Evolutionary conservation across 1,284 basidiomycete species (phyloP).

Genomic region (Exobasidium cylindrosporum): DNA sequence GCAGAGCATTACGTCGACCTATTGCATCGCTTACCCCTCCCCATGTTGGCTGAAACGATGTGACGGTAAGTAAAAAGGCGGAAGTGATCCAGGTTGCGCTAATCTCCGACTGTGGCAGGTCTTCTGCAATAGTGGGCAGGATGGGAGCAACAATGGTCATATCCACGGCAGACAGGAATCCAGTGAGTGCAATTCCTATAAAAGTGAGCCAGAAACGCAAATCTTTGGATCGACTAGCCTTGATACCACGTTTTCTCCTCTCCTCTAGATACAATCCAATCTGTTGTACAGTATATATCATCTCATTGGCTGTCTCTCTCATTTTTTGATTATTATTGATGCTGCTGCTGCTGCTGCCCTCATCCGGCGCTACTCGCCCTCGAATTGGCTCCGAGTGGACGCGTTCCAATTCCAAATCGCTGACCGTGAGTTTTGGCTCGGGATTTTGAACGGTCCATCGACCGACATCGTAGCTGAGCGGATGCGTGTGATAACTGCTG

Average conservation of each 20-base stretch:
- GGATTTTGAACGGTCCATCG: conserved; percentile 1
- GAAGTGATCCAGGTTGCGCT: conserved; percentile 35
- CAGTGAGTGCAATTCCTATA: background rate
- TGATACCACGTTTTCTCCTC: background rate
- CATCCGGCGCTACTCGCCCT: background rate
- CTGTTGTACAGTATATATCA: background rate
- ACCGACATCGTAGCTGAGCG: background rate
- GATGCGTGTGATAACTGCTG: background rate
- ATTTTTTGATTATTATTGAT: background rate
- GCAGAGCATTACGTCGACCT: conserved; percentile 23
- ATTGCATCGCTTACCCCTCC: conserved; percentile 33
- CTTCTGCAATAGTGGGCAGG: conserved; percentile 30
- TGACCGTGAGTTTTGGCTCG: background rate
- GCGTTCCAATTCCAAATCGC: background rate
- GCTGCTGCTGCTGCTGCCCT: background rate
- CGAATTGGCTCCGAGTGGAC: background rate
- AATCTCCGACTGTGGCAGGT: conserved; percentile 23
- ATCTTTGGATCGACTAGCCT: background rate
- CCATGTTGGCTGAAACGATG: conserved; percentile 31
- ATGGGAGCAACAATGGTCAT: conserved; percentile 36
- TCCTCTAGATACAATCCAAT: background rate
- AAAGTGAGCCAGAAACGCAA: background rate
- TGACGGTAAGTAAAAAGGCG: conserved; percentile 30
- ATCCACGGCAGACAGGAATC: background rate
- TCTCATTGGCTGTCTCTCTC: background rate